phyloP scores from a whole-genome alignment of 148 eudicot species.

The Rhododendron ferrugineum region DNA sequence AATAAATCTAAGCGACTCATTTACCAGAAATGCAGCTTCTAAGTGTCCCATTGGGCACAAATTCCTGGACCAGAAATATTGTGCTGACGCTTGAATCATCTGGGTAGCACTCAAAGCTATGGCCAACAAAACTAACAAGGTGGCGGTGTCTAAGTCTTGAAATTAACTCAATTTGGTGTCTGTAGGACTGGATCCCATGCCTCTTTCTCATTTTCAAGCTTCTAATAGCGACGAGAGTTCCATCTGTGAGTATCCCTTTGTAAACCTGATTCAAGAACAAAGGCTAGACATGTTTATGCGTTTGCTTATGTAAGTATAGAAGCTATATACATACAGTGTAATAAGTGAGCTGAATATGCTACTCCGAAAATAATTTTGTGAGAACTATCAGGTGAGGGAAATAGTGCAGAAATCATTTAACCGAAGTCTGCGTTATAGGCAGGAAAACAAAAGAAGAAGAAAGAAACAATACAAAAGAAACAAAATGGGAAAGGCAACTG shows the following conservation, averaged over 20 bases:
- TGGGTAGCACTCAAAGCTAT: conserved; percentile 61
- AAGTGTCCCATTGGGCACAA: conserved; percentile 57
- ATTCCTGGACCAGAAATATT: conserved; percentile 60
- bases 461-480: background rate
- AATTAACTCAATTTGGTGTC: conserved; percentile 60
- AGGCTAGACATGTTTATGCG: background rate
- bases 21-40: conserved; percentile 57
- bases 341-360: background rate
- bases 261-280: conserved; percentile 37
- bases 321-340: background rate
- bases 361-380: background rate
- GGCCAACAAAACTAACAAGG: conserved; percentile 71
- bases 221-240: conserved; percentile 50
- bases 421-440: background rate
- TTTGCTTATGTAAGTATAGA: background rate
- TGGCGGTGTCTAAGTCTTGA: conserved; percentile 71
- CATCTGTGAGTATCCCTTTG: conserved; percentile 57
- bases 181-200: conserved; percentile 50
- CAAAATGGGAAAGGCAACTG: background rate
- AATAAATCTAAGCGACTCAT: background rate
- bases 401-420: background rate
- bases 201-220: conserved; percentile 60
- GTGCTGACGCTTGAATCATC: conserved; percentile 55
- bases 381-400: background rate
- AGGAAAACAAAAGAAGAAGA: background rate